A percentile compares a stretch with the other conserved stretches of the same genome.
Evolutionary conservation across 192 early-diverging fungal species (phyloP).

Genomic region (Mortierella alpina): DNA sequence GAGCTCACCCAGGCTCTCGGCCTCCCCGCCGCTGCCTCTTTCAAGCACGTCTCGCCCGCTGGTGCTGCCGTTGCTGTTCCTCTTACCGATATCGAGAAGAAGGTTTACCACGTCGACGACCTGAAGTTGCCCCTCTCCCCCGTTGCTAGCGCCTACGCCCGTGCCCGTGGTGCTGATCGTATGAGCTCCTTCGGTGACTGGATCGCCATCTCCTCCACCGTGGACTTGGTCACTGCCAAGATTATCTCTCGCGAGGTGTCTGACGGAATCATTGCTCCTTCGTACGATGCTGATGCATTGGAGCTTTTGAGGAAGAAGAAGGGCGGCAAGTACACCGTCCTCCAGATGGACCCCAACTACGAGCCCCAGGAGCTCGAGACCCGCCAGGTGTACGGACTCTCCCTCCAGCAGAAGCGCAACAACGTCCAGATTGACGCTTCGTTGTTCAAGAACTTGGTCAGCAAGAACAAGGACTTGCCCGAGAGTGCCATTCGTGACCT

Average conservation of each 20-base stretch:
- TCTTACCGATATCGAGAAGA: conserved; percentile 81
- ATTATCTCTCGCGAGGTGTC: conserved; percentile 97
- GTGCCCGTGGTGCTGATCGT: conserved; percentile 97
- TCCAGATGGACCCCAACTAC: conserved; percentile 93
- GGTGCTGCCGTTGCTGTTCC: conserved; percentile 94
- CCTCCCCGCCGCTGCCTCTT: conserved; percentile 96
- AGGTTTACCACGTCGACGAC: conserved; percentile 94
- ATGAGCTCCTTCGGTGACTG: conserved; percentile 99
- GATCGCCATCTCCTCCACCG: conserved; percentile 91
- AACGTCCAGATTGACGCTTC: conserved; percentile 78
- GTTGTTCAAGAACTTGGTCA: conserved; percentile 90
- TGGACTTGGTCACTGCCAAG: conserved; percentile 93
- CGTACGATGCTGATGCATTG: conserved; percentile 86
- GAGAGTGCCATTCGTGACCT: conserved; percentile 82
- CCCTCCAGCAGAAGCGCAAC: conserved; percentile 94
- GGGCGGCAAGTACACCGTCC: conserved; percentile 94
- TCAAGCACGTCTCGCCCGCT: conserved; percentile 99
- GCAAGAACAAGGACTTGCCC: conserved; percentile 79
- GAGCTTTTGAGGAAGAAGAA: conserved; percentile 95
- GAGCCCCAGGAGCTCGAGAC: conserved; percentile 88
- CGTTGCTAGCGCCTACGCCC: conserved; percentile 93
- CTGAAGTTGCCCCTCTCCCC: conserved; percentile 80
- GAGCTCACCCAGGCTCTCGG: conserved; percentile 87
- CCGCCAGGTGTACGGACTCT: conserved; percentile 95
- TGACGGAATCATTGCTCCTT: conserved; percentile 97